phyloP scores from a whole-genome alignment of 495 filamentous ascomycete species.

The Hypoxylon lienhwacheense region DNA sequence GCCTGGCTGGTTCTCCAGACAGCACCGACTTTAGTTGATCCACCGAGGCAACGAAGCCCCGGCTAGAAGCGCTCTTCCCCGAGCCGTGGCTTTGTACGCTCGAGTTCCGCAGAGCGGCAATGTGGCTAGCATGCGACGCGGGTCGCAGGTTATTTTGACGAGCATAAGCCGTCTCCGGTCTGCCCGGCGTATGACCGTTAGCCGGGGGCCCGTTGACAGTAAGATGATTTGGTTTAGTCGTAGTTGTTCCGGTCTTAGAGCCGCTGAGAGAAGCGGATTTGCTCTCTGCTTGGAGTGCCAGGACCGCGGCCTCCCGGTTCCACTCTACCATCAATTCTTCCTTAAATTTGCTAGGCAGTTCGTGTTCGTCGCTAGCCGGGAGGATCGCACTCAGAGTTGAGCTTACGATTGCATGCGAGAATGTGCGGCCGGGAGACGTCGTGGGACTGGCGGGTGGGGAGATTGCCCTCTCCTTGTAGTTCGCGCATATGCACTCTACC shows the following conservation, averaged over 20 bases:
- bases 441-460: slow-evolving; percentile 71
- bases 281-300: slow-evolving; percentile 66
- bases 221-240: slow-evolving; percentile 57
- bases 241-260: slow-evolving; percentile 64
- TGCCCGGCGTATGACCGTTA: slow-evolving; percentile 44
- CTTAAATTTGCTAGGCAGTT: slow-evolving; percentile 55
- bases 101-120: slow-evolving; percentile 42
- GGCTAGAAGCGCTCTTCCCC: slow-evolving; percentile 57
- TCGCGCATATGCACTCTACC: slow-evolving; percentile 69
- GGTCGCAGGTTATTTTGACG: slow-evolving; percentile 48
- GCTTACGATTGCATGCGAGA: slow-evolving; percentile 62
- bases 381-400: slow-evolving; percentile 45
- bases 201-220: slow-evolving; percentile 55
- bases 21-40: slow-evolving; percentile 70
- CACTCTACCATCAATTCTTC: slow-evolving; percentile 72
- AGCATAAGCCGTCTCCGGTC: slow-evolving; percentile 44
- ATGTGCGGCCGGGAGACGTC: slow-evolving; percentile 66
- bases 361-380: slow-evolving; percentile 39
- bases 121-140: slow-evolving; percentile 42
- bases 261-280: slow-evolving; percentile 71
- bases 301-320: slow-evolving; percentile 71
- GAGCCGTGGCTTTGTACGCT: slow-evolving; percentile 53
- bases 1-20: slow-evolving; percentile 61
- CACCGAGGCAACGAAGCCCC: slow-evolving; percentile 75
- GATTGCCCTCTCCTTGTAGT: slow-evolving; percentile 60